Evolutionary conservation across 2,329 filamentous ascomycete species (phyloP), one percentile per base, ranked within the genome.

Genomic region (Knufia fluminis): DNA sequence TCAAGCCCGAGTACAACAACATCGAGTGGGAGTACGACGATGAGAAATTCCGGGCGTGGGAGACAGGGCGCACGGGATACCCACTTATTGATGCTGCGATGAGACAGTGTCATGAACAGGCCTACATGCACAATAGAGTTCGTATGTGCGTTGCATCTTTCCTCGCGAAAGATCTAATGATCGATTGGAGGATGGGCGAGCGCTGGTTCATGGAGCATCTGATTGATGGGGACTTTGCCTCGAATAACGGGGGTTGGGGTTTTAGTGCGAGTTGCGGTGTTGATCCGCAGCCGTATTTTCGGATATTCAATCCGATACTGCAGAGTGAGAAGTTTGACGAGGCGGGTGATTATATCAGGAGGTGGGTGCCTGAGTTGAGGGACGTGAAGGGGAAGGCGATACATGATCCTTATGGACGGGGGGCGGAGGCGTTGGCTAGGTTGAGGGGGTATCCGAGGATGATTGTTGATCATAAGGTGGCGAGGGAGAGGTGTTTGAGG

Each of bases 281-380:
- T 4, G 87, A 94, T 64, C 85, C 87, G 1, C 86, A 94, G 66
- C 88, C 89, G 0, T 95, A 94, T 63, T 95, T 95, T 55, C 77
- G 88, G 4, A 85, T 95, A 46, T 95, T 95, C 68, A 95, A 94
- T 60, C 89, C 89, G 0, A 64, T 88, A 39, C 68, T 86, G 16
- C 89, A 95, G 70, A 87, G 84, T 58, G 86, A 92, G 72, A 90
- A 85, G 66, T 94, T 94, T 59, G 89, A 95, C 62, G 71, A 76
- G 0, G 72, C 83, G 0, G 90, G 88, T 0, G 78, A 80, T 14
- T 95, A 91, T 63, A 94, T 95, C 49, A 75, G 85, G 32, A 79
- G 79, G 52, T 95, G 88, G 88, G 73, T 95, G 7, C 82, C 82
- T 0, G 89, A 95, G 67, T 68, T 95, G 52, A 72, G 68, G 22